Evolutionary conservation across 768 basidiomycete genomes (phyloP), one percentile per base, ranked within the genome.

Genomic region (Amanita molliuscula): DNA sequence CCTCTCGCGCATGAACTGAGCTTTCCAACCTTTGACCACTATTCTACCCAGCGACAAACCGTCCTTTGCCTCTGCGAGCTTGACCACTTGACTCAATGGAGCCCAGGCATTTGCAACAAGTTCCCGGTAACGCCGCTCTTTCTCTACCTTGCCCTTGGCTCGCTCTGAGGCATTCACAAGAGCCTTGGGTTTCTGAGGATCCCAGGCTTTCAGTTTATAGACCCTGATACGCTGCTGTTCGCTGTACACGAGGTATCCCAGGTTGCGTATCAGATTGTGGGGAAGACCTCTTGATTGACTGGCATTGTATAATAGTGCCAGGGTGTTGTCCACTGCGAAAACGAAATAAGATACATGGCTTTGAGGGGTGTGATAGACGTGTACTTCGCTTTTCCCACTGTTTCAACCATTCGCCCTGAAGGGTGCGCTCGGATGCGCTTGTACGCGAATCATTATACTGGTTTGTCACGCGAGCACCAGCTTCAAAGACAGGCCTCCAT

Each of bases 261-360:
- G 62, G 56, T 86, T 85, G 15, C 73, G 73, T 5, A 81, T 79
- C 5, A 79, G 56, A 50, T 65, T 66, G 58, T 85, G 81, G 9
- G 84, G 62, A 11, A 84, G 63, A 11, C 86, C 86, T 23, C 82
- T 76, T 29, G 77, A 74, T 51, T 70, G 68, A 3, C 77, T 74
- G n/a, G 86, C 81, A 23, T 70, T 76, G 62, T 77, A 73, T 41
- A 88, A 60, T 7, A 88, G 55, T 28, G 71, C 69, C 35, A 88
- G 69, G 0, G 84, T 86, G 52, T 71, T 74, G 57, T 88, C 84
- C 62, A 85, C 87, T 89, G 52, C 6, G 18, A 49, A 49, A 43
- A 40, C 16, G 45, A 36, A 21, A 25, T 1, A 21, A 20, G 7
- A 9, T 15, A 15, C 11, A 44, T 16, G 29, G 7, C 16, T 35